Base-by-base conservation (phyloP, 768 basidiomycete genomes). In the Naganishia friedmannii region DNA sequence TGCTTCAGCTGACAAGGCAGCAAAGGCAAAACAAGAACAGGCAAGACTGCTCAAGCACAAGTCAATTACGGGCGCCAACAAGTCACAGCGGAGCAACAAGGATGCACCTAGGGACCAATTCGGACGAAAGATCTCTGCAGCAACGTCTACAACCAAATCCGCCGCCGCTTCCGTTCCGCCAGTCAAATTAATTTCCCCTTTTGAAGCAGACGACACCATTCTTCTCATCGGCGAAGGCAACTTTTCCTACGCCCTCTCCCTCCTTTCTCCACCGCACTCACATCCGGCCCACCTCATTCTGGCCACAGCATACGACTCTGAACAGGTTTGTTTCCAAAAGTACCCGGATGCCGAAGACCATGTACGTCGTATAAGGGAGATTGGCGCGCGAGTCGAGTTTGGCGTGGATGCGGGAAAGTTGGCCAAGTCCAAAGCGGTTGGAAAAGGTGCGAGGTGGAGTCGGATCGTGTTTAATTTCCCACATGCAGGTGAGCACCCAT, bases 391-490 rank as follows among this genome's bases (percentile, higher is more conserved):
- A 56, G 87, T 96, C 10, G 77, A 91, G 15, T 97, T 96, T 78
- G 85, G 84, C 8, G 85, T 96, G 23, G 95, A 98, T 78, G 95
- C 89, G n/a, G 89, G 88, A 8, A 85, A 83, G 68, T 81, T 98
- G 39, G 88, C 88, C 66, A 89, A 85, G 71, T 80, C 83, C 72
- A 66, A 29, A 53, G 53, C 65, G 23, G 17, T 51, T 26, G 46
- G 75, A 46, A 65, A 21, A 54, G 54, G 15, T 29, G 53, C 32
- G 85, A 82, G 67, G 90, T 89, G 86, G 89, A 92, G 70, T 80
- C 86, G 86, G 71, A 86, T 97, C 68, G 87, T 91, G 8, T 97
- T 92, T 89, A 96, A 98, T 79, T 98, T 97, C 78, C 95, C 95
- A 70, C 95, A 98, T 83, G 90, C 90, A 76, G 94, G 94, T 91